Percentiles rank a stretch among this genome's conserved stretches.
phyloP scores from a whole-genome alignment of 768 basidiomycete species.

The Chiua virens region DNA sequence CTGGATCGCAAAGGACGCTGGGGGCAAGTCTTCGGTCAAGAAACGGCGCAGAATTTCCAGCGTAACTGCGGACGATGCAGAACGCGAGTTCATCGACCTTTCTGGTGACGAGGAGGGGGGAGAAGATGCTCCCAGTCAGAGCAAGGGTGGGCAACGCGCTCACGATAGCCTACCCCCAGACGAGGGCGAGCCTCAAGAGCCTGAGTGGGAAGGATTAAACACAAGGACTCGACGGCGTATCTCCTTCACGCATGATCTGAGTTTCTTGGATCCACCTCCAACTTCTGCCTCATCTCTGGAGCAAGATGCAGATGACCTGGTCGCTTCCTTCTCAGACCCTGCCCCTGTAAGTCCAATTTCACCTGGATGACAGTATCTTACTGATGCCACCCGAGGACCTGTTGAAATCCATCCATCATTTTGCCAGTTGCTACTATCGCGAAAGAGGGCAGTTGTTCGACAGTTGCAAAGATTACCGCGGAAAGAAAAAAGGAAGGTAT shows the following conservation, averaged over 20 bases:
- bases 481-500: slow-evolving; percentile 37
- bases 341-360: slow-evolving; percentile 47
- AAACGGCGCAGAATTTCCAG: slow-evolving; percentile 29
- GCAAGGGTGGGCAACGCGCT: slow-evolving; percentile 28
- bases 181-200: slow-evolving; percentile 10
- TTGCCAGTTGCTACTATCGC: slow-evolving; percentile 56
- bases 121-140: slow-evolving; percentile 12
- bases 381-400: slow-evolving; percentile 43
- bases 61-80: slow-evolving; percentile 22
- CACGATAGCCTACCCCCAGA: slow-evolving; percentile 9
- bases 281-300: slow-evolving; percentile 8
- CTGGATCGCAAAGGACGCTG: slow-evolving; percentile 69
- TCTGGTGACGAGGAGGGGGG: slow-evolving; percentile 18
- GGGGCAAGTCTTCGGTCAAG: slow-evolving; percentile 46
- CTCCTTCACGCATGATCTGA: slow-evolving; percentile 49
- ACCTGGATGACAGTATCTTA: neutral
- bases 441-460: slow-evolving; percentile 61
- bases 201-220: slow-evolving; percentile 12
- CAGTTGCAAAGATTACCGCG: slow-evolving; percentile 45
- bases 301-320: slow-evolving; percentile 3
- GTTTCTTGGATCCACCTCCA: slow-evolving; percentile 47
- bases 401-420: slow-evolving; percentile 52
- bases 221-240: slow-evolving; percentile 40
- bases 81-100: slow-evolving; percentile 24
- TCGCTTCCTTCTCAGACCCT: slow-evolving; percentile 35